Conservation (phyloP, 2,329 filamentous ascomycete genomes). For the Claviceps arundinis region DNA sequence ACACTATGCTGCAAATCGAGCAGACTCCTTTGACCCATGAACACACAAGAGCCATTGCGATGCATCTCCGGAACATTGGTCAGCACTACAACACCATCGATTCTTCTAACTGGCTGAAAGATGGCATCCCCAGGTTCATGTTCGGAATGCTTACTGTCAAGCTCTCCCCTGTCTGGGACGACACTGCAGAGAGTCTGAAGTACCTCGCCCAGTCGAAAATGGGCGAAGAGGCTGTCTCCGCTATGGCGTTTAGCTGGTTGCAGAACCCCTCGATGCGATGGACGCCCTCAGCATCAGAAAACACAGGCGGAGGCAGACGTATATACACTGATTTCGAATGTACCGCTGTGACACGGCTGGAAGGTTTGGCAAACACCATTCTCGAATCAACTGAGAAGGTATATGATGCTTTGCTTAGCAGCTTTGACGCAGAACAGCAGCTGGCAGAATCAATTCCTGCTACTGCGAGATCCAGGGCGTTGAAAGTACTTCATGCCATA, state of each 20-base stretch:
- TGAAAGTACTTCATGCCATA: conserved; percentile 62
- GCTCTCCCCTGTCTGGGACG: conserved; percentile 77
- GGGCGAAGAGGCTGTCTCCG: conserved; percentile 60
- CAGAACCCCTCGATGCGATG: conserved; percentile 41
- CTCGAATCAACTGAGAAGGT: conserved; percentile 40
- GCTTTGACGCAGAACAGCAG: conserved; percentile 52
- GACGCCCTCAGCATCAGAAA: conserved; percentile 28
- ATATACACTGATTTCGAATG: conserved; percentile 71
- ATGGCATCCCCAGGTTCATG: conserved; percentile 66
- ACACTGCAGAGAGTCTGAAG: conserved; percentile 62
- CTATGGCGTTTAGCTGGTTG: conserved; percentile 69
- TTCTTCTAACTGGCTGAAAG: conserved; percentile 50
- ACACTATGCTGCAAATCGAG: conserved; percentile 64
- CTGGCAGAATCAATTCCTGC: conserved; percentile 34
- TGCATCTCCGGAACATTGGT: conserved; percentile 71
- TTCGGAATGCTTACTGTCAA: conserved; percentile 84
- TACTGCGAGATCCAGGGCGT: conserved; percentile 59
- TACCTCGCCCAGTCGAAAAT: conserved; percentile 55
- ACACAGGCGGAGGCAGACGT: conserved; percentile 19
- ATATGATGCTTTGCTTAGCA: conserved; percentile 43
- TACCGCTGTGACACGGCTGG: conserved; percentile 53
- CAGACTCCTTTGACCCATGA: conserved; percentile 65
- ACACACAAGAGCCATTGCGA: conserved; percentile 63
- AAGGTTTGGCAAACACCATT: conserved; percentile 35
- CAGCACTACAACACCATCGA: conserved; percentile 46